These are phyloP conservation scores for Pseudogymnoascus sp. DNA, from an alignment of 2,329 filamentous ascomycete species.

Conservation along the genomic window DNA sequence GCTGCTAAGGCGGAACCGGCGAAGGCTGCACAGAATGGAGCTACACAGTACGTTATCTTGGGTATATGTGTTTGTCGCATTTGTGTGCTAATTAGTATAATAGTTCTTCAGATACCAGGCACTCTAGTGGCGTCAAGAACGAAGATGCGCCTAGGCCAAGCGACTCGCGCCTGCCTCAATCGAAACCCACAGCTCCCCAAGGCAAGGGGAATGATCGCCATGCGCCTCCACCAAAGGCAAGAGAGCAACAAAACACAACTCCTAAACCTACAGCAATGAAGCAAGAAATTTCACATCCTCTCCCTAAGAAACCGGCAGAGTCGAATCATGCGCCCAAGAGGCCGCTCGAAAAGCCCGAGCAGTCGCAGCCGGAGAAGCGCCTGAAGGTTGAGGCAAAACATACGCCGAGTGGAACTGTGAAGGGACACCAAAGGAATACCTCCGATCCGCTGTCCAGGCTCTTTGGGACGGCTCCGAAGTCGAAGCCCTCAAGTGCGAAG, in stretches of 20 bases:
- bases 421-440: not conserved
- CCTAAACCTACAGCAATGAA: slow-evolving; percentile 22
- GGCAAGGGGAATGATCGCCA: not conserved
- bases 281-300: not conserved
- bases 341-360: slow-evolving; percentile 19
- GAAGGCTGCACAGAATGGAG: not conserved
- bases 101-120: not conserved
- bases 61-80: not conserved
- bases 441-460: not conserved
- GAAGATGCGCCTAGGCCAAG: not conserved
- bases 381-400: slow-evolving; percentile 19
- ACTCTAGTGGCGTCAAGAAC: not conserved
- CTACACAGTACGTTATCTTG: not conserved
- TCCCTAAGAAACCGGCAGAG: not conserved
- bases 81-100: not conserved
- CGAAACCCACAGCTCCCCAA: not conserved
- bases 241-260: slow-evolving; percentile 13
- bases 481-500: not conserved
- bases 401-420: not conserved
- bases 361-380: slow-evolving; percentile 22
- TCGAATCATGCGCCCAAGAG: slow-evolving; percentile 19
- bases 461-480: not conserved
- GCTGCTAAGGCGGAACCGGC: not conserved
- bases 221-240: slow-evolving; percentile 11
- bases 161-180: not conserved